Evolutionary conservation across 2,329 filamentous ascomycete species (phyloP), one percentile per base, ranked within the genome.

Genomic region (Fonsecaea nubica): DNA sequence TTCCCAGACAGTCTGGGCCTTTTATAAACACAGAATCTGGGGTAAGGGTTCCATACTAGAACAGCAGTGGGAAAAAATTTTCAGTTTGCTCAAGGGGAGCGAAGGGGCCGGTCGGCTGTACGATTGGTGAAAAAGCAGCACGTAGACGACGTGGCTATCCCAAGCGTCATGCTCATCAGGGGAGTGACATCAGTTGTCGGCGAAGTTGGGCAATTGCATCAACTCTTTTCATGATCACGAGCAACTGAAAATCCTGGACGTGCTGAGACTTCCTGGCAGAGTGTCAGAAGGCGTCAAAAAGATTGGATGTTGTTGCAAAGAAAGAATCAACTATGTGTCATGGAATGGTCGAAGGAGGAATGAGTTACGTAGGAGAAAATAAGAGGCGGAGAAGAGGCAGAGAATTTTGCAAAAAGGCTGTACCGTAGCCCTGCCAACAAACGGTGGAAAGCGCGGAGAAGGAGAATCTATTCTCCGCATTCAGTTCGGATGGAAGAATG

Each of bases 311-410:
- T 45, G 56, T 33, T 9, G 58, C 25, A 32, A 52, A 42, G 52
- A 38, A 50, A 35, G 15, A 35, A 53, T 45, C 36, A 59, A 62
- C 58, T 62, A 65, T 68, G 65, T 68, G 65, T 68, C 65, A 67
- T 54, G 38, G 58, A 56, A 54, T 64, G 35, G 36, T 53, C 52
- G 13, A 58, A 64, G 53, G 55, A 38, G 62, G 53, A 62, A 68
- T 55, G 65, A 56, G 36, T 68, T 65, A 68, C 62, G 62, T 68
- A 63, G 65, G 30, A 64, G 62, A 62, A 68, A 67, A 64, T 3
- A 45, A 35, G 15, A 42, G 15, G 35, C 36, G 21, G n/a, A 54
- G 48, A 60, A 58, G 42, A 32, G 53, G 45, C 56, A 33, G 52
- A 55, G 42, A 60, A 54, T 53, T 61, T 52, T 62, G 52, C 35